phyloP scores from a whole-genome alignment of 352 stramenopile genomes.

The Phytophthora aleatoria region DNA sequence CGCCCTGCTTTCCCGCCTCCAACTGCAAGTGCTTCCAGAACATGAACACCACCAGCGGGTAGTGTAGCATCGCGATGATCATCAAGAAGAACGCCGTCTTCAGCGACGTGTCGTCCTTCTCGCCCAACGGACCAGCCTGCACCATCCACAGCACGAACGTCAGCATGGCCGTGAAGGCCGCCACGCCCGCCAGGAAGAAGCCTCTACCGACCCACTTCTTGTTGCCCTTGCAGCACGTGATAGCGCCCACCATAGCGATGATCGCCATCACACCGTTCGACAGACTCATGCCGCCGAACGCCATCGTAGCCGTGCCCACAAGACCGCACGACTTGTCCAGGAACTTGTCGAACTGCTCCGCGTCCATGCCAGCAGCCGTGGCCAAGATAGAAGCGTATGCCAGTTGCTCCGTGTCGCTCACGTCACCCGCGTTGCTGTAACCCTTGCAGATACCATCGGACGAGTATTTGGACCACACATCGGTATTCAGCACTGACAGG shows the following conservation, averaged over 20 bases:
- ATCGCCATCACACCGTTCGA: constrained; percentile 47
- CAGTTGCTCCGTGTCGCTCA: constrained; percentile 31
- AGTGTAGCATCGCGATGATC: constrained; percentile 64
- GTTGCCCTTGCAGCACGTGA: constrained; percentile 45
- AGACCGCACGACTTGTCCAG: constrained; percentile 58
- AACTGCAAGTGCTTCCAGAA: constrained; percentile 38
- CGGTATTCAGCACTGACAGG: constrained; percentile 33
- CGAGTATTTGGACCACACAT: constrained; percentile 47
- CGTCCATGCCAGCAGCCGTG: constrained; percentile 48
- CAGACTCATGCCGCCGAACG: constrained; percentile 49
- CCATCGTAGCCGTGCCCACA: too few relatives aligned
- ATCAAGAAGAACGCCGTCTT: constrained; percentile 67
- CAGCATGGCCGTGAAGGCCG: constrained; percentile 18
- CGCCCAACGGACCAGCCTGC: constrained; percentile 51
- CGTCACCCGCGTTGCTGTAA: constrained; percentile 38
- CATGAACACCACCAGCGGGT: constrained; percentile 39
- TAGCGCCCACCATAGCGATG: constrained; percentile 51
- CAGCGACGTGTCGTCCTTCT: constrained; percentile 59
- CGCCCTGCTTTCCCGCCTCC: constrained; percentile 12
- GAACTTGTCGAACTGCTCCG: constrained; percentile 54
- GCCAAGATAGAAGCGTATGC: constrained; percentile 44
- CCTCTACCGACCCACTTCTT: constrained; percentile 27
- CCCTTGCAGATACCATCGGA: constrained; percentile 54
- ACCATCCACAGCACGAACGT: constrained; percentile 48
- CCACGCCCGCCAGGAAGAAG: constrained; percentile 27